Conservation (phyloP, 164 flowering plant genomes). For the Kingdonia uniflora region DNA sequence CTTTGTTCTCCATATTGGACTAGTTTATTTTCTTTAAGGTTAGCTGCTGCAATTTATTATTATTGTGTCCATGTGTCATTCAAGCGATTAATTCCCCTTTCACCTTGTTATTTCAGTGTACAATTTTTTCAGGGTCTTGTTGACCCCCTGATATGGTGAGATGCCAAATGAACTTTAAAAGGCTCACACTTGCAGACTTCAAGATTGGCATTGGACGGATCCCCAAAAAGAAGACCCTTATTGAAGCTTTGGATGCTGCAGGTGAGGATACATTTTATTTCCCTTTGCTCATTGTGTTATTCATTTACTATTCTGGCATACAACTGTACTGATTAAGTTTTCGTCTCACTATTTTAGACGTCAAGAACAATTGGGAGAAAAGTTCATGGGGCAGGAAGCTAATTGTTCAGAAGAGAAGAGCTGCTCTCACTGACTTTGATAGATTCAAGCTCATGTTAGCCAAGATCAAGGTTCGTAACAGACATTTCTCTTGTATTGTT, state of each 20-base stretch:
- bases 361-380: conserved; percentile 30
- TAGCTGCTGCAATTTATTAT: too few species aligned
- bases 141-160: conserved; percentile 79
- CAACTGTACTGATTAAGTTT: too few species aligned
- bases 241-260: conserved; percentile 33
- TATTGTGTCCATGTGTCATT: too few species aligned
- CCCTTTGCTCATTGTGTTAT: not conserved
- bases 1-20: too few species aligned
- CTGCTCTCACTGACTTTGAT: conserved; percentile 66
- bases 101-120: too few species aligned
- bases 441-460: conserved; percentile 61
- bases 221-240: conserved; percentile 24
- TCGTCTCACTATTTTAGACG: not conserved
- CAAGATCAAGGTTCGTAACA: conserved; percentile 24
- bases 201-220: conserved; percentile 54
- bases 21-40: too few species aligned
- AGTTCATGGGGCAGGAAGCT: conserved; percentile 87
- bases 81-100: too few species aligned
- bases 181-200: conserved; percentile 71
- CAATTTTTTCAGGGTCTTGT: conserved; percentile 84
- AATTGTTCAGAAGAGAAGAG: conserved; percentile 75
- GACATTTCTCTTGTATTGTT: not conserved
- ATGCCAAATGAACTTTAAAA: conserved; percentile 71
- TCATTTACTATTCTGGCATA: too few species aligned
- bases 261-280: conserved; percentile 10